phyloP scores from a whole-genome alignment of 2,329 filamentous ascomycete species.

The Aureobasidium sp. region DNA sequence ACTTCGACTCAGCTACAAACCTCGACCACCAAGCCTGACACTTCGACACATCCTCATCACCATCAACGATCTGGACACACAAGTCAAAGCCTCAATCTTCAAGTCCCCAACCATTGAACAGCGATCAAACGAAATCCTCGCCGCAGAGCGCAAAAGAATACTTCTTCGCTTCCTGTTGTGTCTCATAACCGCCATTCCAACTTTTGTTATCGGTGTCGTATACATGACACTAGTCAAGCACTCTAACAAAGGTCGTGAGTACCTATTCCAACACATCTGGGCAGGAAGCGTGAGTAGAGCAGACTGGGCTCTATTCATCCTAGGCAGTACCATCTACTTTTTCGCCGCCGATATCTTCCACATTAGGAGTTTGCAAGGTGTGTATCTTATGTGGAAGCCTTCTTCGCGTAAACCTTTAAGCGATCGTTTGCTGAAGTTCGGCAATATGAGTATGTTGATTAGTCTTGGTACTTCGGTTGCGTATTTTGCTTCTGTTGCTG shows the following conservation, averaged over 20 bases:
- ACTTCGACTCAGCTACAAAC: slow-evolving; percentile 61
- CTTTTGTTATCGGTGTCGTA: slow-evolving; percentile 78
- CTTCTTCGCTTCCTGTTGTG: slow-evolving; percentile 64
- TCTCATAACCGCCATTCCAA: slow-evolving; percentile 63
- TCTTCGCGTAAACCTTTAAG: slow-evolving; percentile 65
- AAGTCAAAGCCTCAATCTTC: slow-evolving; percentile 61
- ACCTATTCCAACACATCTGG: slow-evolving; percentile 62
- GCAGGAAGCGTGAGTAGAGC: slow-evolving; percentile 61
- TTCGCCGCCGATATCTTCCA: slow-evolving; percentile 84
- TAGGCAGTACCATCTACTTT: slow-evolving; percentile 81
- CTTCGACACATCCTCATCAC: slow-evolving; percentile 63
- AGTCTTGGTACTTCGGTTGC: slow-evolving; percentile 82
- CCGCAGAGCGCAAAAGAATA: slow-evolving; percentile 59
- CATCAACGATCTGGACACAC: slow-evolving; percentile 57
- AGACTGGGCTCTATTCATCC: slow-evolving; percentile 70
- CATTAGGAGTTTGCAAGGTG: slow-evolving; percentile 65
- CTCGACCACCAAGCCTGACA: slow-evolving; percentile 60
- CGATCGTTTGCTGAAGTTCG: slow-evolving; percentile 80
- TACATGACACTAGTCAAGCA: slow-evolving; percentile 75
- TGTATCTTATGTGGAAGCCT: slow-evolving; percentile 67
- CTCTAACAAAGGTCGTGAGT: slow-evolving; percentile 50
- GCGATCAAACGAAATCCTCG: slow-evolving; percentile 63
- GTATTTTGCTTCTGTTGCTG: slow-evolving; percentile 71
- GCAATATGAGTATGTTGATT: slow-evolving; percentile 94
- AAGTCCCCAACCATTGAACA: slow-evolving; percentile 80